Evolutionary conservation across 176 grass and related monocot genomes (phyloP), one percentile per base, ranked within the genome.

Genomic region (Chrysopogon serrulatus): DNA sequence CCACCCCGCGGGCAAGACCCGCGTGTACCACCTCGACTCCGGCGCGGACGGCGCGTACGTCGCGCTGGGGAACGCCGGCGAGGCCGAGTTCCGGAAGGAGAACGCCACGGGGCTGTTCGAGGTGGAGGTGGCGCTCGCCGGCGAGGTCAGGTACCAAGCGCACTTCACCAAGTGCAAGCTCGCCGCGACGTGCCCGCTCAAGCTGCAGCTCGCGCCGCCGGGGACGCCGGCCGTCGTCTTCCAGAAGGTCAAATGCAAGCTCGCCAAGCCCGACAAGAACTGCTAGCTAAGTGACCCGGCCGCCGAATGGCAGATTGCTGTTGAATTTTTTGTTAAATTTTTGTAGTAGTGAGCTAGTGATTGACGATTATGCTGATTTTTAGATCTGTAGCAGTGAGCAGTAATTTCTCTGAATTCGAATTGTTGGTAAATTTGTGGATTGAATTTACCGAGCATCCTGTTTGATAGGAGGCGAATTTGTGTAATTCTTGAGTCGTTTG

Each of bases 81-180:
- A 45, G 2, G 85, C 40, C 30, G 30, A 56, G 28, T 87, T 81
- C 65, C n/a, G 4, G 21, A 80, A 7, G 80, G 48, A 68, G 33
- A 87, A 87, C 51, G 77, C 70, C 5, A 75, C 56, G 40, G 78
- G 85, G 11, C 1, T 28, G 17, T 87, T 87, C 37, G 13, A 82
- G 70, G 62, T 87, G 13, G 42, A 82, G 33, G 63, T 87, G 33
- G 45, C 53, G 39, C 21, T 87, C 12, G 51, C 45, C 49, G 85
- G 56, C 15, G 15, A 79, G 76, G 8, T 65, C 0, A 41, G 68
- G 48, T 27, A 37, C 42, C 10, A 17, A 30, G 64, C 37, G 28
- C 57, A 24, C 26, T 1, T 11, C 19, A 75, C 73, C 10, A 49
- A 27, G 31, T 65, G 74, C 73, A 43, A 68, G 74, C 51, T 77